phyloP scores from a whole-genome alignment of 306 rosid species.

The Canavalia ensiformis region DNA sequence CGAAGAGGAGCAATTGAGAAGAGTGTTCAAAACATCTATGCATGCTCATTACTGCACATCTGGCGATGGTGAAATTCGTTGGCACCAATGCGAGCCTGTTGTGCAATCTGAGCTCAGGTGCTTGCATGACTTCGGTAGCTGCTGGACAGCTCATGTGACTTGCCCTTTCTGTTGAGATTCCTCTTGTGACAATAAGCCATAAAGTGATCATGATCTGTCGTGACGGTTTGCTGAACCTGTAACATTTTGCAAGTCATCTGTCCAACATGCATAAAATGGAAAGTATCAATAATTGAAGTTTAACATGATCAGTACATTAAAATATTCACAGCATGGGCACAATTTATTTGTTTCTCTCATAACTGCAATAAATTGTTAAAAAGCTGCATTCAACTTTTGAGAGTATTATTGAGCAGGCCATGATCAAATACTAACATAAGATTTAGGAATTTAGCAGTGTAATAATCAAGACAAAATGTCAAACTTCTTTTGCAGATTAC shows the following conservation, averaged over 20 bases:
- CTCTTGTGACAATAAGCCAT: conserved; percentile 16
- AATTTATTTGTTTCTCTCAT: conserved; percentile 18
- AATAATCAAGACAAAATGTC: not conserved
- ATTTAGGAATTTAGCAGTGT: conserved; percentile 31
- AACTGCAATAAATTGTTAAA: conserved; percentile 14
- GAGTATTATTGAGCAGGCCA: conserved; percentile 1
- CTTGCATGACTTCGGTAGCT: too few relatives aligned
- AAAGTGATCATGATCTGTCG: conserved; percentile 30
- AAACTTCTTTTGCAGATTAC: not conserved
- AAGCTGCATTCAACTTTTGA: conserved; percentile 10
- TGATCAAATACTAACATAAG: conserved; percentile 21
- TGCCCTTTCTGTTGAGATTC: conserved; percentile 31
- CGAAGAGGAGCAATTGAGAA: not conserved
- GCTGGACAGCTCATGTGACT: conserved; percentile 22
- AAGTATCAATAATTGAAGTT: conserved; percentile 44
- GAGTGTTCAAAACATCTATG: conserved; percentile 4
- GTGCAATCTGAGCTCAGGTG: too few relatives aligned
- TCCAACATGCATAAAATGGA: conserved; percentile 31
- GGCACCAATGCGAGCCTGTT: too few relatives aligned
- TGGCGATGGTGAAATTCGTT: too few relatives aligned
- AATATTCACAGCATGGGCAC: conserved; percentile 23
- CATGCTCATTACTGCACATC: too few relatives aligned
- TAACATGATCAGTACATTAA: conserved; percentile 35
- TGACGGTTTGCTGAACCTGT: conserved; percentile 24
- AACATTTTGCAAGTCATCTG: conserved; percentile 41